A percentile compares a stretch with the other conserved stretches of the same genome.
These are phyloP conservation scores for Verruconis gallopava DNA, from an alignment of 2,329 filamentous ascomycete genomes.

Conservation along the genomic window DNA sequence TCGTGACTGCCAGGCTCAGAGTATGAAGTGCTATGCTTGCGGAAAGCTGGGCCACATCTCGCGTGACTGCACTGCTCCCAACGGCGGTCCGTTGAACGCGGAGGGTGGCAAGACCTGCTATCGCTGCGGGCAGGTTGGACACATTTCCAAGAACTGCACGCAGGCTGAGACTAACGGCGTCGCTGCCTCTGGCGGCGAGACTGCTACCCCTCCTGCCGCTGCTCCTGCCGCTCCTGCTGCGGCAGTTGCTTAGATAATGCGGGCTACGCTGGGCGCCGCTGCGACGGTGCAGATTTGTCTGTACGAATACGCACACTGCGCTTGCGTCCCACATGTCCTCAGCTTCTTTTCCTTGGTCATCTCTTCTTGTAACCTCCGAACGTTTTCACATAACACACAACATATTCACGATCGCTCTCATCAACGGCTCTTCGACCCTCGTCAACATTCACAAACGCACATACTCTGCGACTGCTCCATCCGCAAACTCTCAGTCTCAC, in stretches of 20 bases:
- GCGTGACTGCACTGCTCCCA: slow-evolving; percentile 88
- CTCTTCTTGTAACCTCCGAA: no score
- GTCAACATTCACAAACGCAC: no score
- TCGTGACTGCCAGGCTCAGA: slow-evolving; percentile 93
- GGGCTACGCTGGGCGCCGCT: background rate
- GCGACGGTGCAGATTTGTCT: no score
- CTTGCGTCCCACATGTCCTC: no score
- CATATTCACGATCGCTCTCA: no score
- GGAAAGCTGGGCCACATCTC: slow-evolving; percentile 93
- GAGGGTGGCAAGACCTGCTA: slow-evolving; percentile 98
- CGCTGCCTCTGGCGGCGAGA: slow-evolving; percentile 18
- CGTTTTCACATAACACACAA: no score
- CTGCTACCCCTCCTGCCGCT: slow-evolving; percentile 22
- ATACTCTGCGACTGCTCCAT: no score
- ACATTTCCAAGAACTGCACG: slow-evolving; percentile 93
- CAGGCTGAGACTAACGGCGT: slow-evolving; percentile 47
- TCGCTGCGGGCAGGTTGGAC: slow-evolving; percentile 86
- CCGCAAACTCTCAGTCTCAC: no score
- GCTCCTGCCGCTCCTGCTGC: slow-evolving; percentile 28
- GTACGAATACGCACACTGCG: no score
- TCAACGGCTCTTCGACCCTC: no score
- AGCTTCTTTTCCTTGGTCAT: no score
- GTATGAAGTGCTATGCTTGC: slow-evolving; percentile 97
- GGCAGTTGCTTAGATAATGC: slow-evolving; percentile 27
- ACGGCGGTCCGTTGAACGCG: slow-evolving; percentile 88